Conservation (phyloP, 2,329 filamentous ascomycete species). For the Alternaria dauci region DNA sequence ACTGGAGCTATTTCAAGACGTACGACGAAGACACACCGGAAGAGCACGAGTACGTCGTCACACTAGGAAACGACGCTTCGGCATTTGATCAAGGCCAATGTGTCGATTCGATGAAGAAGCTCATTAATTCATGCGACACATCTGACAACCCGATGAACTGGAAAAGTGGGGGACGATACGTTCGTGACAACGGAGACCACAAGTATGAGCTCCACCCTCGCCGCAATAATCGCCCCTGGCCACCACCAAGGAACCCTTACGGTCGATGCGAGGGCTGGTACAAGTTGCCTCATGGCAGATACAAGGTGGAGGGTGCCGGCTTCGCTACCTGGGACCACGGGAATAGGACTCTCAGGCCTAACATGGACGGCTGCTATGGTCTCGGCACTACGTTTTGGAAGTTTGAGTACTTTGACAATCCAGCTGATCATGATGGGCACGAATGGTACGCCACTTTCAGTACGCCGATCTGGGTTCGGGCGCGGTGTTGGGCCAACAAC, state of each 20-base stretch:
- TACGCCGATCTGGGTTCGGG: conserved; percentile 1
- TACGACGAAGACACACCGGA: conserved; percentile 3
- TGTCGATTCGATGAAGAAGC: conserved; percentile 3
- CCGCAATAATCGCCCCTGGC: conserved; percentile 2
- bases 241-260: not conserved
- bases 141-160: conserved; percentile 11
- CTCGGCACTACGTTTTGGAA: conserved; percentile 12
- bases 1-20: conserved; percentile 1
- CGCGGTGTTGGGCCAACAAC: conserved; percentile 1
- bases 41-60: conserved; percentile 4
- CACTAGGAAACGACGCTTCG: not conserved
- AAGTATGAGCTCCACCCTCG: conserved; percentile 11
- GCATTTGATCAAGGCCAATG: conserved; percentile 2
- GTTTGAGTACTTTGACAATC: conserved; percentile 2
- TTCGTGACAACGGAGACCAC: conserved; percentile 2
- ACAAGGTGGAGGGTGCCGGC: conserved; percentile 8
- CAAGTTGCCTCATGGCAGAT: not conserved
- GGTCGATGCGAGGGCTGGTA: conserved; percentile 13
- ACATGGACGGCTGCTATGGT: conserved; percentile 12
- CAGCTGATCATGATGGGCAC: not conserved
- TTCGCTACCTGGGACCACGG: conserved; percentile 8
- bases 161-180: conserved; percentile 2
- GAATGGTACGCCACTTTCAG: conserved; percentile 3
- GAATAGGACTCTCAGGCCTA: conserved; percentile 3
- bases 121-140: conserved; percentile 3